Conservation (phyloP, 106 monocot genomes). For the Cymbidium sinense region DNA sequence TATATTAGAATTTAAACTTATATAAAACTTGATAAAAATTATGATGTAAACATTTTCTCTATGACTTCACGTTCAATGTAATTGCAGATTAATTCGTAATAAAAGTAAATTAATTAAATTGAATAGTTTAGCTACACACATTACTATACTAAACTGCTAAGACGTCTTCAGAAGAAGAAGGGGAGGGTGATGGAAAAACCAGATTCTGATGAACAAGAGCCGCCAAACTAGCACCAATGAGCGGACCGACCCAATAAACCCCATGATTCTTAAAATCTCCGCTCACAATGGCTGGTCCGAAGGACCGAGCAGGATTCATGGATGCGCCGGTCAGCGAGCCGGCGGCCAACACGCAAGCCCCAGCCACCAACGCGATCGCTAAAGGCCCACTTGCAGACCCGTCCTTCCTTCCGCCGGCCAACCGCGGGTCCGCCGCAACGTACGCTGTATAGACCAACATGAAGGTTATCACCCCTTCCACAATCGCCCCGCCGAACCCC, state of each 20-base stretch:
- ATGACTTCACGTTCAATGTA: no score
- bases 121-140: no score
- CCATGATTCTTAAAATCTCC: slow-evolving; percentile 67
- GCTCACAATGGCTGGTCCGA: slow-evolving; percentile 55
- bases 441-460: slow-evolving; percentile 53
- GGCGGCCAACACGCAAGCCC: slow-evolving; percentile 43
- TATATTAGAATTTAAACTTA: no score
- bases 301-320: slow-evolving; percentile 75
- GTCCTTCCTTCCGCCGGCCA: neutral
- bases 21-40: no score
- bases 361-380: slow-evolving; percentile 37
- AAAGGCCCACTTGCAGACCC: slow-evolving; percentile 21
- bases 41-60: no score
- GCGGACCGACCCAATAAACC: slow-evolving; percentile 71
- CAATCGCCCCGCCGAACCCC: slow-evolving; percentile 62
- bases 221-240: slow-evolving; percentile 46
- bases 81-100: no score
- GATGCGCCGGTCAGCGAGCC: slow-evolving; percentile 71
- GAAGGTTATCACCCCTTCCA: slow-evolving; percentile 50
- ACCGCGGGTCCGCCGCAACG: slow-evolving; percentile 36
- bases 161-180: neutral
- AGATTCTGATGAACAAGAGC: slow-evolving; percentile 46
- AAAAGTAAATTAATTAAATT: no score
- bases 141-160: neutral
- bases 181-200: slow-evolving; percentile 23